Percentiles rank a stretch among this genome's conserved stretches.
Conservation (phyloP, 2,329 filamentous ascomycete species). For the Teratosphaeria viscida region DNA sequence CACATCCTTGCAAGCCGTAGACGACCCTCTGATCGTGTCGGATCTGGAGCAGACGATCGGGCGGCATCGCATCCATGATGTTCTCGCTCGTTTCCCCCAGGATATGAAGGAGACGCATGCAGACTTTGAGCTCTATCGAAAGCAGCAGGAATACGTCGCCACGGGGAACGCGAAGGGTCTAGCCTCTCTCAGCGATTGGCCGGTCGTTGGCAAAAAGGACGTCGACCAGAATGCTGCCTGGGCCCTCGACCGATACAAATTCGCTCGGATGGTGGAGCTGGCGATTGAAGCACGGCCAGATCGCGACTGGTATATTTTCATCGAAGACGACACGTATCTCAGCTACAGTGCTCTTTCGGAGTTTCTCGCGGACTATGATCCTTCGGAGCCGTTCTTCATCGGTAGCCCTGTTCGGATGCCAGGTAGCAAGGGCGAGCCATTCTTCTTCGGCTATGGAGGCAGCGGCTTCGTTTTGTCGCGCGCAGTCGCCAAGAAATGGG, state of each 20-base stretch:
- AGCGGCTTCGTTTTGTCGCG: constrained; percentile 18
- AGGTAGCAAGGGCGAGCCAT: constrained; percentile 3
- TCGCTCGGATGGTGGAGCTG: constrained; percentile 40
- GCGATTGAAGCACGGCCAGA: constrained; percentile 32
- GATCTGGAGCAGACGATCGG: constrained; percentile 36
- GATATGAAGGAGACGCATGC: constrained; percentile 6
- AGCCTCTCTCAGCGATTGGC: constrained; percentile 4
- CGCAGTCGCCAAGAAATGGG: constrained; percentile 9
- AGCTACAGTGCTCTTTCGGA: constrained; percentile 33
- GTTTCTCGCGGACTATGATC: constrained; percentile 36
- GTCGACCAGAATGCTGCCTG: constrained; percentile 28
- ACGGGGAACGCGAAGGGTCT: constrained; percentile 10
- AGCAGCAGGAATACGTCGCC: constrained; percentile 10
- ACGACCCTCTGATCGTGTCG: constrained; percentile 37
- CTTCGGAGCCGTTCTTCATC: constrained; percentile 34
- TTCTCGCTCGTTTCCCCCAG: constrained; percentile 13
- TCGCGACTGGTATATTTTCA: constrained; percentile 43
- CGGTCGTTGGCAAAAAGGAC: constrained; percentile 4
- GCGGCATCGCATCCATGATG: constrained; percentile 23
- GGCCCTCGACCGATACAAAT: constrained; percentile 45
- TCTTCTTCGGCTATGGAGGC: constrained; percentile 16
- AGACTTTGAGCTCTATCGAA: constrained; percentile 16
- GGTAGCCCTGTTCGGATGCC: constrained; percentile 41
- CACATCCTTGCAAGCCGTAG: constrained; percentile 43
- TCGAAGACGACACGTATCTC: constrained; percentile 42